Evolutionary conservation across 768 basidiomycete genomes (phyloP), one percentile per base, ranked within the genome.

Genomic region (Trametes elegans): DNA sequence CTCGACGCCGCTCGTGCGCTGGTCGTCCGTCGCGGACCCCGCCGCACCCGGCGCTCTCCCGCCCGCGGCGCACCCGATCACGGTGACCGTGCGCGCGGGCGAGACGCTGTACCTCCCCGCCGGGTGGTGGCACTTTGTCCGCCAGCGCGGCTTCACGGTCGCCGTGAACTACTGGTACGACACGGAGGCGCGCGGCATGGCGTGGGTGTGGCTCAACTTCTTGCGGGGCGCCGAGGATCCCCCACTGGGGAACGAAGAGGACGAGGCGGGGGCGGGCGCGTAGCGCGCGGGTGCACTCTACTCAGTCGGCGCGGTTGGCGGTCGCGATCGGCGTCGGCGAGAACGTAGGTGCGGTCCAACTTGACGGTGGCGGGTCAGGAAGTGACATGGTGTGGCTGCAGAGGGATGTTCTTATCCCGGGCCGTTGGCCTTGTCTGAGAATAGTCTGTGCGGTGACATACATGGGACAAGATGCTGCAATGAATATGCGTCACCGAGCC

Each of bases 101-200:
- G 88, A 95, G 60, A 84, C 87, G 0, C 71, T 97, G 18, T 96
- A 93, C 70, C 81, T 97, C 18, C 95, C 95, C n/a, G 81, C 87
- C 5, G 87, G 91, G 0, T 97, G 95, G 95, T 96, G 88, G 87
- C 94, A 96, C 67, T 81, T 90, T 64, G 92, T 96, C 31, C 77
- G 82, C 35, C 94, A 97, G 66, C 73, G 79, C 3, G 79, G 76
- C 3, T 73, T 76, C 55, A 73, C 76, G 21, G 81, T 93, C 55
- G 89, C 90, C 1, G 62, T 90, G 19, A 94, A 94, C 64, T 93
- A 88, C 85, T 94, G 91, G 91, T 92, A 90, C 66, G 91, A 94
- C 63, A 78, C 87, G 60, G 87, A 91, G 66, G 79, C 85, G 67
- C 71, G 77, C 51, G 89, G 90, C 13, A 79, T 80, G 73, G 71